Evolutionary conservation across 2,329 filamentous ascomycete species (phyloP).

Genomic region (Ascocoryne sarcoides): DNA sequence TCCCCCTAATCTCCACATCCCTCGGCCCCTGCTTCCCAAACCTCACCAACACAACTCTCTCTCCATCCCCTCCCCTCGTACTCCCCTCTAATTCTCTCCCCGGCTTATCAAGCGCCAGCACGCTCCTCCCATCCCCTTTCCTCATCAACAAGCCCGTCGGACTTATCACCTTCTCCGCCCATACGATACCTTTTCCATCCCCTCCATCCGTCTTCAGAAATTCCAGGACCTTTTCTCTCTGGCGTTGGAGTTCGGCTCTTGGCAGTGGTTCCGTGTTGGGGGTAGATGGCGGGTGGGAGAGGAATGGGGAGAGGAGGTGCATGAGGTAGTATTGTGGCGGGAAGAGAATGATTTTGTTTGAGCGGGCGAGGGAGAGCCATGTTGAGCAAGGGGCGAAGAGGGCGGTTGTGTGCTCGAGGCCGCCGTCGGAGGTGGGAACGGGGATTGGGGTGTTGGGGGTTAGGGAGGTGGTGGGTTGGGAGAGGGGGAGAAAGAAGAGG

Average conservation of each 20-base stretch:
- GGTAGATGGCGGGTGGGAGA: constrained; percentile 29
- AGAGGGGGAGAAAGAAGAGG: constrained; percentile 71
- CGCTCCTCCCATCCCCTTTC: constrained; percentile 41
- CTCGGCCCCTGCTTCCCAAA: constrained; percentile 43
- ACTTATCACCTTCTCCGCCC: constrained; percentile 54
- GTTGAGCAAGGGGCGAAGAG: constrained; percentile 60
- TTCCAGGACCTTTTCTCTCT: constrained; percentile 43
- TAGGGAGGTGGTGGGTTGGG: constrained; percentile 17
- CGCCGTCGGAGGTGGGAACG: constrained; percentile 62
- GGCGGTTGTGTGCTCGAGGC: constrained; percentile 60
- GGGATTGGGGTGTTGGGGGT: constrained; percentile 26
- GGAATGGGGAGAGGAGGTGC: constrained; percentile 45
- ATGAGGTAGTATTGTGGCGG: constrained; percentile 81
- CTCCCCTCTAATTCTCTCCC: constrained; percentile 44
- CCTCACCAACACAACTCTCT: constrained; percentile 49
- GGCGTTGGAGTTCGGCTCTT: constrained; percentile 32
- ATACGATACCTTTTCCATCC: constrained; percentile 34
- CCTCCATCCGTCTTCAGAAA: constrained; percentile 41
- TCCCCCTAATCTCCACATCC: constrained; percentile 43
- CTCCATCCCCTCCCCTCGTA: constrained; percentile 45
- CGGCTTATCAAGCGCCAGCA: constrained; percentile 50
- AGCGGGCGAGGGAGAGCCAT: constrained; percentile 59
- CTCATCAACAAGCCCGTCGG: constrained; percentile 40
- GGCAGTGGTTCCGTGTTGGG: constrained; percentile 16
- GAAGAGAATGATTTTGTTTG: constrained; percentile 70